phyloP scores from a whole-genome alignment of 1,284 basidiomycete genomes.

The Fistulina hepatica region DNA sequence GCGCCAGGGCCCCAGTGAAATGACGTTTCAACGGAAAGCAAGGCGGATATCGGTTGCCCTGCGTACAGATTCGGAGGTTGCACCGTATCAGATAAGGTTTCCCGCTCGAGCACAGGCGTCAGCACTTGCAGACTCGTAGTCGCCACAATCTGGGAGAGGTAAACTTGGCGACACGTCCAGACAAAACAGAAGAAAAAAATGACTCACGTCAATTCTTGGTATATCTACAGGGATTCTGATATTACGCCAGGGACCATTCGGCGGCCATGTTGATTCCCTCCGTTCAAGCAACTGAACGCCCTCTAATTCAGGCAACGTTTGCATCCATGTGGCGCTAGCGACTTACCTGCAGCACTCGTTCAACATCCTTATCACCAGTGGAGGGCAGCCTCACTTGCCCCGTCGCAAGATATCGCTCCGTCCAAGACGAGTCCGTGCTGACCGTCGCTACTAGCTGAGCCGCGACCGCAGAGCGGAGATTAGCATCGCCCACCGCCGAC shows the following conservation, averaged over 20 bases:
- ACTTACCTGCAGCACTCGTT: conserved; percentile 32
- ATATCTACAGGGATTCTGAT: conserved; percentile 75
- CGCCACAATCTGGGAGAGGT: conserved; percentile 47
- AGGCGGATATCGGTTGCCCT: conserved; percentile 64
- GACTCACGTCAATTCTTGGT: conserved; percentile 63
- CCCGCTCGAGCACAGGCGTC: too few species aligned
- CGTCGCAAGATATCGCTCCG: conserved; percentile 53
- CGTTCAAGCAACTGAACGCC: too few species aligned
- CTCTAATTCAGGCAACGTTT: too few species aligned
- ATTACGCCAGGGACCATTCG: conserved; percentile 47
- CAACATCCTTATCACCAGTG: conserved; percentile 25
- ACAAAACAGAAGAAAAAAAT: conserved; percentile 3
- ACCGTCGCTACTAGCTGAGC: conserved; percentile 35
- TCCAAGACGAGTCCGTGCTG: conserved; percentile 51
- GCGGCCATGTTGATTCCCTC: conserved; percentile 27
- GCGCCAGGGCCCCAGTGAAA: conserved; percentile 63
- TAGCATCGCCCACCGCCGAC: conserved; percentile 2
- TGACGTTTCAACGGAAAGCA: conserved; percentile 53
- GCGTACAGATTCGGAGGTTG: too few species aligned
- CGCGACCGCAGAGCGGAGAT: conserved; percentile 22
- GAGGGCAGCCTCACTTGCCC: conserved; percentile 53
- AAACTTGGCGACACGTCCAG: conserved; percentile 1
- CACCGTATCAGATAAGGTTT: too few species aligned
- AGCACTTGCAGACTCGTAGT: conserved; percentile 47
- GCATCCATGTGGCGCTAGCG: too few species aligned